Evolutionary conservation across 352 stramenopile species (phyloP), one percentile per base, ranked within the genome.

Genomic region (Pythium rishiriense): DNA sequence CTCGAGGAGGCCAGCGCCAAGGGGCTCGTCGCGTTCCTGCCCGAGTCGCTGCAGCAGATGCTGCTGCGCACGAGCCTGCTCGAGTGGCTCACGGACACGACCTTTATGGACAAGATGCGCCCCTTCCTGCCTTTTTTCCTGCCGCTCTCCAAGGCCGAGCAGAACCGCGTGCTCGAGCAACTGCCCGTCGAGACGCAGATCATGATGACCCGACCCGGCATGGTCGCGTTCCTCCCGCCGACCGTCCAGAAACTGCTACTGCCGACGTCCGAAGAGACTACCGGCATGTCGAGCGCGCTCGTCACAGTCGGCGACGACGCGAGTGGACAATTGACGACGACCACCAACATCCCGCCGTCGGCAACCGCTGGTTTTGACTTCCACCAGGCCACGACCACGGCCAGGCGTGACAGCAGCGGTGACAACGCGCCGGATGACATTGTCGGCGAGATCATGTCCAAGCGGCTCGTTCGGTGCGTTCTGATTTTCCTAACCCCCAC

Each of bases 21-120:
- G 51, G 87, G 87, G 4, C 42, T 95, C 7, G 58, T 95, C 6
- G 68, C 73, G 3, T 83, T 91, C 29, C 58, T 95, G 19, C 85
- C 87, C 0, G 58, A 61, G n/a, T 81, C 70, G 1, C 41, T 84
- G 5, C 85, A 89, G 64, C 54, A 87, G 28, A 56, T 93, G 41
- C 57, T 95, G 43, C 75, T 95, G 31, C 73, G 76, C 25, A 93
- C 79, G 54, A 93, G 79, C 42, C 73, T 94, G 14, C 66, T 95
- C 26, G 83, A 95, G 51, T 95, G 85, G 85, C 81, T 95, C 46
- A 90, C 83, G 1, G 87, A 94, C 55, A 85, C 83, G 17, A 78
- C 70, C 8, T 83, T 94, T 49, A 77, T 85, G 41, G 83, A 94
- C 51, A 77, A 82, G 63, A 64, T 96, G 28, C 69, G 78, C 14